Evolutionary conservation across 768 basidiomycete species (phyloP), one percentile per base, ranked within the genome.

Genomic region (Trametes punicea): DNA sequence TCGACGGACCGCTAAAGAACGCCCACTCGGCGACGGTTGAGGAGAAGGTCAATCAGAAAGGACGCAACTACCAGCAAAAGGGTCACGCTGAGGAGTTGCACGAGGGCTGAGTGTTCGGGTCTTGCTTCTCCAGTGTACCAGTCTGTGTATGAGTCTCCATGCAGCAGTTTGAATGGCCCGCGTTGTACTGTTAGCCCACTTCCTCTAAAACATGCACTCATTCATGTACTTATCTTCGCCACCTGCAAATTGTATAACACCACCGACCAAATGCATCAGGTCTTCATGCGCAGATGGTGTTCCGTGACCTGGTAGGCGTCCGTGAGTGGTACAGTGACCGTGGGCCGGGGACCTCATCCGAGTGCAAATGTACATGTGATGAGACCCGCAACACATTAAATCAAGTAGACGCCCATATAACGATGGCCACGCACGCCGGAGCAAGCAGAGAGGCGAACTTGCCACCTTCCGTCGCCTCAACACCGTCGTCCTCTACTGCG

Each of bases 1-100:
- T 69, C 23, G 48, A 53, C 31, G 68, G 68, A 7, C 68, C 68
- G 0, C 51, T 69, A 8, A 53, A 42, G 47, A 42, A 15, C 4
- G 59, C 59, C 0, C 55, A 51, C 13, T 51, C 46, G 11, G 25
- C 23, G 2, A 55, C 54, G 11, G 33, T 42, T 4, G 42, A 55
- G 18, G 60, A 56, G 47, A 51, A 18, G 9, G 57, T 56, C 8
- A 47, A 59, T 44, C 59, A 56, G 30, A 33, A 44, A 55, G 38
- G 42, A 52, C 26, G 30, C 33, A 20, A 40, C 39, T 21, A 44
- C 39, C 15, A 20, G 51, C 8, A 44, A 52, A 34, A 29, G 21
- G 18, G 42, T 33, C 10, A 16, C 38, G 56, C 29, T n/a, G 44
- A 31, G 13, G 34, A 36, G 34, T 15, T 36, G 13, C 34, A 36